Percentiles rank a stretch among this genome's conserved stretches.
Conservation (phyloP, 257 asterid genomes). For the Nicotiana otophora region DNA sequence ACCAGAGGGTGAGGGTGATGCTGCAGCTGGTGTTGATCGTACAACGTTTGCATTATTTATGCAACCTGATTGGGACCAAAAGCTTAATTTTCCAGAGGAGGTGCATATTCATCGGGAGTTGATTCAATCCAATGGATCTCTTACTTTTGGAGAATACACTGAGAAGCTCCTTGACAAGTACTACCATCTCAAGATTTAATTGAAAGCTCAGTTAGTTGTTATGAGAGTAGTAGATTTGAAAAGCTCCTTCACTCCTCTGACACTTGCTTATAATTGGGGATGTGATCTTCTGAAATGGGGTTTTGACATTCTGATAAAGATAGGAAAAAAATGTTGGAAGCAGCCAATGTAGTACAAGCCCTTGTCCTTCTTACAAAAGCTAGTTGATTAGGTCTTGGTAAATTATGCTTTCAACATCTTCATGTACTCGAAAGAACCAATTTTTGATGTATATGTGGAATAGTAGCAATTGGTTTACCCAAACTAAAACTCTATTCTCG, state of each 20-base stretch:
- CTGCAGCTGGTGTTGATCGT: constrained; percentile 68
- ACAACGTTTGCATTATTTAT: constrained; percentile 86
- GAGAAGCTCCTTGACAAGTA: constrained; percentile 86
- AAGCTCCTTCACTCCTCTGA: background rate
- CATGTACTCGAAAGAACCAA: background rate
- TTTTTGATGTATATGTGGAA: background rate
- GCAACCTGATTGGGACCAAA: constrained; percentile 98
- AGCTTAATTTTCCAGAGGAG: constrained; percentile 55
- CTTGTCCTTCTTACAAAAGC: background rate
- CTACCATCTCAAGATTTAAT: constrained; percentile 51
- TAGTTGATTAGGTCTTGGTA: background rate
- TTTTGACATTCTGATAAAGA: background rate
- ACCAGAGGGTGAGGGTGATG: constrained; percentile 58
- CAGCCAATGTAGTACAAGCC: background rate
- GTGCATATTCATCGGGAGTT: constrained; percentile 60
- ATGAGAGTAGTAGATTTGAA: background rate
- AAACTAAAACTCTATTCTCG: too few relatives aligned
- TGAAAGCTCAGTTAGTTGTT: constrained; percentile 10
- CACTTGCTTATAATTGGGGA: background rate
- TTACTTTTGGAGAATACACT: constrained; percentile 84
- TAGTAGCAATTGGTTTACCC: background rate
- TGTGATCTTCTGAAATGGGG: background rate
- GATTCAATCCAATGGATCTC: constrained; percentile 45
- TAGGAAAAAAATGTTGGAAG: background rate
- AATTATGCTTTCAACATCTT: background rate